Evolutionary conservation across 257 asterid species (phyloP).

Genomic region (Scutellaria galericulata): DNA sequence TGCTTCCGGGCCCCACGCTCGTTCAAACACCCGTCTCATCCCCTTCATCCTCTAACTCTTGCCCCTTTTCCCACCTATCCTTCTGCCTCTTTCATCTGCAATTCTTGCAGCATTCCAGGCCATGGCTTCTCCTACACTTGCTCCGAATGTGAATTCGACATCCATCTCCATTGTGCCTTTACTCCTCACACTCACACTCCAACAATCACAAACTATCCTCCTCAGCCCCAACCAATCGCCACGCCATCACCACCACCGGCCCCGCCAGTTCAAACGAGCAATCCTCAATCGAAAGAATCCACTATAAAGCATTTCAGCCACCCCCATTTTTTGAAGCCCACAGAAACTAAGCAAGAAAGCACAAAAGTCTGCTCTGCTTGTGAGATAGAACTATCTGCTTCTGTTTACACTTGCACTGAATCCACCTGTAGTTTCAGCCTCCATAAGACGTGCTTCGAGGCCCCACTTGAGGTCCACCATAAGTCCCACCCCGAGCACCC

Average conservation of each 20-base stretch:
- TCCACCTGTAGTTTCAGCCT: conserved; percentile 57
- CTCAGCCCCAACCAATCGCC: conserved; percentile 10
- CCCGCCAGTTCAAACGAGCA: conserved; percentile 1
- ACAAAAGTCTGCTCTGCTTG: conserved; percentile 54
- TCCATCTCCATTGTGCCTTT: conserved; percentile 60
- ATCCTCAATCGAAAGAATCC: conserved; percentile 30
- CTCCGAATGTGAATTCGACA: conserved; percentile 59
- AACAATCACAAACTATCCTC: not conserved
- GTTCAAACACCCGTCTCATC: conserved; percentile 52
- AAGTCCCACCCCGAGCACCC: conserved; percentile 54
- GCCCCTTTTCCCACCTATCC: conserved; percentile 60
- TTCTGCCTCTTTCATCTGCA: conserved; percentile 52
- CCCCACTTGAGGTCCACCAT: conserved; percentile 50
- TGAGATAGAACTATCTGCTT: conserved; percentile 42
- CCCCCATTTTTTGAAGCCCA: conserved; percentile 44
- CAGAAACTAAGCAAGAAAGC: conserved; percentile 29
- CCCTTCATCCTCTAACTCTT: conserved; percentile 53
- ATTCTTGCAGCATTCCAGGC: conserved; percentile 48
- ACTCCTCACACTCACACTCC: conserved; percentile 8
- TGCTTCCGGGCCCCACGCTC: conserved; percentile 55
- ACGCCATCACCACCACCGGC: conserved; percentile 18
- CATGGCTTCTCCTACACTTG: conserved; percentile 52
- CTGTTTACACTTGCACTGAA: conserved; percentile 50
- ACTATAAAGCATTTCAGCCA: conserved; percentile 61
- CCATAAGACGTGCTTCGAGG: conserved; percentile 60